Base-by-base conservation (phyloP, 129 eudicot genomes). In the Lonicera japonica region DNA sequence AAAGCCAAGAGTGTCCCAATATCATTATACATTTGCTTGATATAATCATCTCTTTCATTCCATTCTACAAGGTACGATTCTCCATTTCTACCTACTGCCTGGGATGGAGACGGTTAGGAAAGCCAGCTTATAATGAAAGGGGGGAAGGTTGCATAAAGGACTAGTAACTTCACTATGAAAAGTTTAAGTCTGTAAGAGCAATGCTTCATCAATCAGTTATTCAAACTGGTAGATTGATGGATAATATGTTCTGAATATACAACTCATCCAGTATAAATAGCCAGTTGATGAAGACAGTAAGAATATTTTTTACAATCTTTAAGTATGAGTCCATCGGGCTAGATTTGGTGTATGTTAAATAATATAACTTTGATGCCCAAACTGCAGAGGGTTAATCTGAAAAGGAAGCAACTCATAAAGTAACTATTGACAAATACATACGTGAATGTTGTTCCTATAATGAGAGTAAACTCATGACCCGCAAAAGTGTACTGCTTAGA, bases 1-100 rank as follows among this genome's bases (percentile, higher is more conserved):
- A 80, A 90, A 70, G 95, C 97, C 76, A 89, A 76, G 39, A 89
- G 73, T n/a, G 39, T 70, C 45, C 97, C 80, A 10, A 89, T 87
- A 65, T 90, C 96, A 34, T 10, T 41, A 47, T 84, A 88, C 14
- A 65, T 22, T 65, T 76, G 71, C 67, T 82, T 84, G 17, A 82
- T 77, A 19, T 68, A 48, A 16, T 85, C 94, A 69, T 79, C 87
- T 61, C 63, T 77, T 60, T 82, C 94, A 16, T 69, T 79, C 96
- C 89, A 85, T 63, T 88, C 96, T 13, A 82, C 78, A 40, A 88
- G 66, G 73, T 71, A 60, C n/a, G 89, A 66, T 50, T 67, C 87
- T 38, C 86, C 74, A 1, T 77, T 84, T 59, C 74, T 67, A 63
- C 57, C 77, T 23, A 85, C 71, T 8, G 87, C 96, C n/a, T n/a